Percentiles rank a stretch among this genome's conserved stretches.
phyloP scores from a whole-genome alignment of 805 yeast genomes.

The Candida dajiaensis region DNA sequence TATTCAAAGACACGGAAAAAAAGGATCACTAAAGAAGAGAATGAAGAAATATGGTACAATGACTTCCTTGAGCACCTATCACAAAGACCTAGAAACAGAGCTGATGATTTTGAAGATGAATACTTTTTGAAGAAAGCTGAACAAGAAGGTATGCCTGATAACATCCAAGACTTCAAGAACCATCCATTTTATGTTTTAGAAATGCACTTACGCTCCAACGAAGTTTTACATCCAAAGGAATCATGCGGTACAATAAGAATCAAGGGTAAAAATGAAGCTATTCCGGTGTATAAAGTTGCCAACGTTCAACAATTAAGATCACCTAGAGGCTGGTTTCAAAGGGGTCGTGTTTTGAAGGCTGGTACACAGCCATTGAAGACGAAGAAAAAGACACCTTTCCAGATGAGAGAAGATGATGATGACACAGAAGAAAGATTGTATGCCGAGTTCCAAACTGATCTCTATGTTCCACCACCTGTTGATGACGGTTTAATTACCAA shows the following conservation, averaged over 20 bases:
- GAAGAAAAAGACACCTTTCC: slow-evolving; percentile 26
- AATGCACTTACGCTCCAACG: slow-evolving; percentile 65
- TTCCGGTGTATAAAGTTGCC: slow-evolving; percentile 63
- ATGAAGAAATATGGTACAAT: slow-evolving; percentile 53
- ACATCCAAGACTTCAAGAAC: slow-evolving; percentile 71
- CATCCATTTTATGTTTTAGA: slow-evolving; percentile 87
- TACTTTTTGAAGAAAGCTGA: slow-evolving; percentile 58
- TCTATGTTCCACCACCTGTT: slow-evolving; percentile 51
- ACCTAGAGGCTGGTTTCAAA: slow-evolving; percentile 81
- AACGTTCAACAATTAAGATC: slow-evolving; percentile 62
- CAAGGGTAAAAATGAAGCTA: slow-evolving; percentile 34
- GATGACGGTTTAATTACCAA: slow-evolving; percentile 63
- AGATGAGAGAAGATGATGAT: slow-evolving; percentile 27
- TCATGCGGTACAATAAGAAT: slow-evolving; percentile 70
- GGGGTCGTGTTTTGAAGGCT: slow-evolving; percentile 66
- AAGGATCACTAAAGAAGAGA: slow-evolving; percentile 56
- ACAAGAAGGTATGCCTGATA: slow-evolving; percentile 84
- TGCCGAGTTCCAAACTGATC: slow-evolving; percentile 71
- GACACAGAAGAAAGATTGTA: slow-evolving; percentile 61
- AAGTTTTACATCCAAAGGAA: slow-evolving; percentile 61
- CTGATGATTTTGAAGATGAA: slow-evolving; percentile 45
- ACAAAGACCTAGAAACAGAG: slow-evolving; percentile 11
- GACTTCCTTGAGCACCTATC: slow-evolving; percentile 29
- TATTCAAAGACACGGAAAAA: slow-evolving; percentile 74
- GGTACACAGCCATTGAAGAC: slow-evolving; percentile 64